A percentile compares a stretch with the other conserved stretches of the same genome.
Evolutionary conservation across 345 rosid species (phyloP).

Genomic region (Anastatica hierochuntica): DNA sequence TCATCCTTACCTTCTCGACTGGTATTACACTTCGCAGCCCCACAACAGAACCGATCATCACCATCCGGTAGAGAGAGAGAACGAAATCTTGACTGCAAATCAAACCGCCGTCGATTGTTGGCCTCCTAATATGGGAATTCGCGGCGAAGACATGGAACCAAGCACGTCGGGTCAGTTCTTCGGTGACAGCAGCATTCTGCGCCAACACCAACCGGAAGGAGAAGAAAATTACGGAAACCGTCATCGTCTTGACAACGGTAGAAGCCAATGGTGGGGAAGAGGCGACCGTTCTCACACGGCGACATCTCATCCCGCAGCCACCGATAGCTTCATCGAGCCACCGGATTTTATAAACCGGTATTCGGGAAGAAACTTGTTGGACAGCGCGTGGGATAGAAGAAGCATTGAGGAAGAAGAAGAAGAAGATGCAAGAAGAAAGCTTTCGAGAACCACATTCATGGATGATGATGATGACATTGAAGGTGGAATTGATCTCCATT

Average conservation of each 20-base stretch:
- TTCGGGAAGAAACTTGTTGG: slow-evolving; percentile 14
- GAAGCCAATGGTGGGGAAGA: slow-evolving; percentile 87
- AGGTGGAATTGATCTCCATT: slow-evolving; percentile 56
- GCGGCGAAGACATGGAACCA: slow-evolving; percentile 37
- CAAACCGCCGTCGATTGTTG: slow-evolving; percentile 37
- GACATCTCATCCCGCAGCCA: slow-evolving; percentile 28
- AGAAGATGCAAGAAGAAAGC: slow-evolving; percentile 24
- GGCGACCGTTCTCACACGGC: slow-evolving; percentile 18
- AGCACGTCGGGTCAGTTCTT: slow-evolving; percentile 63
- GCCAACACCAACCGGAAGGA: slow-evolving; percentile 35
- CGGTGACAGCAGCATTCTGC: slow-evolving; percentile 60
- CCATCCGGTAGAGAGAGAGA: slow-evolving; percentile 21
- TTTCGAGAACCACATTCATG: slow-evolving; percentile 33
- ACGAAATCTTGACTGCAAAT: slow-evolving; percentile 15
- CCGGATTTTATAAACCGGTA: slow-evolving; percentile 35
- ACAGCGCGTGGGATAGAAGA: slow-evolving; percentile 19
- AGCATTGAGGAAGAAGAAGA: slow-evolving; percentile 30
- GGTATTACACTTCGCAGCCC: slow-evolving; percentile 60
- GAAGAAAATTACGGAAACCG: slow-evolving; percentile 19
- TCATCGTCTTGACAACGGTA: slow-evolving; percentile 24
- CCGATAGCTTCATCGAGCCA: slow-evolving; percentile 56
- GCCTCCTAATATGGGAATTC: slow-evolving; percentile 36
- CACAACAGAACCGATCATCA: slow-evolving; percentile 22
- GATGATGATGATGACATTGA: slow-evolving; percentile 42
- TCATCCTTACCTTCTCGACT: slow-evolving; percentile 82